A percentile compares a stretch with the other conserved stretches of the same genome.
phyloP scores from a whole-genome alignment of 2,329 filamentous ascomycete species.

The Ophiocordyceps robertsii region DNA sequence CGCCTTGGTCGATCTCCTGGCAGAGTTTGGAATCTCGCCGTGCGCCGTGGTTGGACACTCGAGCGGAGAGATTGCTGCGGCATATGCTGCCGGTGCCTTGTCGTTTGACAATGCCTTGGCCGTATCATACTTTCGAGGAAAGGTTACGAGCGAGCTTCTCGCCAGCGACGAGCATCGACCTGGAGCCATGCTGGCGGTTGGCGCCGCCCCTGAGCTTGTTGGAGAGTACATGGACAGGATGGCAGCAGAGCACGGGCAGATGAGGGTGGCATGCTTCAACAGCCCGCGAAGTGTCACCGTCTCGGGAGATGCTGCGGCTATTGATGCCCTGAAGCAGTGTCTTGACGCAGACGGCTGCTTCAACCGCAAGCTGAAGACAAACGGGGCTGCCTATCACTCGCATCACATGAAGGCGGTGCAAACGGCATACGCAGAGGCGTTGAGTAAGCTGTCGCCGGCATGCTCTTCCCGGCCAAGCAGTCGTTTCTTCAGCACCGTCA shows the following conservation, averaged over 20 bases:
- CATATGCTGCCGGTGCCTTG: constrained; percentile 13
- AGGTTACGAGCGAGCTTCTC: constrained; percentile 2
- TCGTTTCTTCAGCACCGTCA: neutral
- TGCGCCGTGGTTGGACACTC: constrained; percentile 21
- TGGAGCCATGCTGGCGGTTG: constrained; percentile 20
- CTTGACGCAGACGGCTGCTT: constrained; percentile 7
- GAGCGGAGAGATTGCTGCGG: constrained; percentile 24
- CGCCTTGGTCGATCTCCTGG: constrained; percentile 20
- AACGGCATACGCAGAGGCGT: neutral
- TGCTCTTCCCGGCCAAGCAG: neutral
- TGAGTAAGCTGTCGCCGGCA: neutral
- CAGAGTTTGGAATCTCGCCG: constrained; percentile 13
- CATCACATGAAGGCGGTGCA: neutral
- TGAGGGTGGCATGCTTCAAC: constrained; percentile 17
- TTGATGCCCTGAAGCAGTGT: constrained; percentile 7
- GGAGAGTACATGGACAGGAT: neutral
- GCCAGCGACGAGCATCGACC: constrained; percentile 1
- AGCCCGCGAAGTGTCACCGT: constrained; percentile 17
- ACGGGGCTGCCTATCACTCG: constrained; percentile 4
- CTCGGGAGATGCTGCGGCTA: constrained; percentile 12
- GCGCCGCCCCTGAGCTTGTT: constrained; percentile 2
- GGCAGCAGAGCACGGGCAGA: neutral
- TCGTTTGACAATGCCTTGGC: constrained; percentile 15
- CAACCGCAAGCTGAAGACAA: constrained; percentile 3
- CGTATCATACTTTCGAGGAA: constrained; percentile 18